These are phyloP conservation scores for Populus alba DNA, from an alignment of 345 rosid species.

Conservation along the genomic window DNA sequence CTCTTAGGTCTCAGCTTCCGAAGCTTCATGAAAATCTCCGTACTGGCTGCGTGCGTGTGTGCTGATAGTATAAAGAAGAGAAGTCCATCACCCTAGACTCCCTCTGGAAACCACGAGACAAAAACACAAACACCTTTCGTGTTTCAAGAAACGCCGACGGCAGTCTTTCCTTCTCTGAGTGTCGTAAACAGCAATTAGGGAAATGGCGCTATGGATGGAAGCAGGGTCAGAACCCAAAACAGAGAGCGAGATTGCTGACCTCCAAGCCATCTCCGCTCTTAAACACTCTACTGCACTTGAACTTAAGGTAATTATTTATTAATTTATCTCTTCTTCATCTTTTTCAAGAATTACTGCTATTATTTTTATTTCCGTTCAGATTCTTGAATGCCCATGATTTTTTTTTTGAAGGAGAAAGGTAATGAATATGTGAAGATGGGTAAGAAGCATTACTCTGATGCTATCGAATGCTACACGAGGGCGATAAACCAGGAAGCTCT, in stretches of 20 bases:
- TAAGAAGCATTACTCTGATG: conserved; percentile 73
- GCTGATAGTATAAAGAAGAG: no score
- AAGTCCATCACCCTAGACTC: no score
- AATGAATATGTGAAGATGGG: conserved; percentile 85
- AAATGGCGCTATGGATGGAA: conserved; percentile 91
- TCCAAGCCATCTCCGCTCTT: conserved; percentile 51
- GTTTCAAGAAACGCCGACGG: no score
- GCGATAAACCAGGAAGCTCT: conserved; percentile 66
- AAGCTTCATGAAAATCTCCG: no score
- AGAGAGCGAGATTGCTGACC: conserved; percentile 63
- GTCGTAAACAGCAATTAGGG: background rate
- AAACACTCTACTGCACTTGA: conserved; percentile 90
- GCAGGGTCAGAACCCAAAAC: conserved; percentile 65
- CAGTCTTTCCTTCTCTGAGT: background rate
- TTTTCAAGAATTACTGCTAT: background rate
- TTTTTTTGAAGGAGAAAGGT: conserved; percentile 65
- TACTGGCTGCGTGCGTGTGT: no score
- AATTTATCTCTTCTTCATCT: background rate
- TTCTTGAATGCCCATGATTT: background rate
- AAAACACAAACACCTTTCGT: no score
- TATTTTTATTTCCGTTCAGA: background rate
- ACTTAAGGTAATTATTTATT: conserved; percentile 51
- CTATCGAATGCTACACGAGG: conserved; percentile 74
- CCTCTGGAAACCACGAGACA: no score
- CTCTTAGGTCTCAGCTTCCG: no score